phyloP scores from a whole-genome alignment of 2,329 filamentous ascomycete species.

The Colletotrichum siamense region DNA sequence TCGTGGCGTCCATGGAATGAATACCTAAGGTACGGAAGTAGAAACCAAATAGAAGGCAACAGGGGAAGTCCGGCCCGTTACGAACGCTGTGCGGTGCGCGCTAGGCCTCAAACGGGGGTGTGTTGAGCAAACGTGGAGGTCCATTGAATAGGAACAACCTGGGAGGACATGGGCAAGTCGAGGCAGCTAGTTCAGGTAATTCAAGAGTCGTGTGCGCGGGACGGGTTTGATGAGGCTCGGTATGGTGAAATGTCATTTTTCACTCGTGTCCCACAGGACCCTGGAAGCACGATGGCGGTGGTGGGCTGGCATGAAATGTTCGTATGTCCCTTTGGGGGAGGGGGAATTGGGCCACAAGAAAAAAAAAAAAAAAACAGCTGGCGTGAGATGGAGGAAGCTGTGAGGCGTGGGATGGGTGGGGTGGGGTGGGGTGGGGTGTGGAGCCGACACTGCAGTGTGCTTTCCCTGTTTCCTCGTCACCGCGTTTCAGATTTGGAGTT shows the following conservation, averaged over 20 bases:
- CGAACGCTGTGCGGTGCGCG: not conserved
- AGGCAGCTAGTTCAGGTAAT: not conserved
- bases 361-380: too few species aligned
- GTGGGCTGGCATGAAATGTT: too few species aligned
- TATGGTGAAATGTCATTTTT: not conserved
- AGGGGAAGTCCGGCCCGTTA: not conserved
- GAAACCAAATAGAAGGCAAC: not conserved
- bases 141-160: not conserved
- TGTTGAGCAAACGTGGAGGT: not conserved
- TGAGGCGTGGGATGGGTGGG: not conserved
- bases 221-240: constrained; percentile 1
- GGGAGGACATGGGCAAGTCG: not conserved
- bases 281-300: not conserved
- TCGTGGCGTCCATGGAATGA: too few species aligned
- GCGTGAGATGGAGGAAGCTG: too few species aligned
- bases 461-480: constrained; percentile 3
- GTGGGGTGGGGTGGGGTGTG: not conserved
- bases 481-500: constrained; percentile 9
- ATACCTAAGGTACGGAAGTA: too few species aligned
- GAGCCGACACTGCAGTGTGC: not conserved
- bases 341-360: too few species aligned
- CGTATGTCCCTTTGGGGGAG: too few species aligned
- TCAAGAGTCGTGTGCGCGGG: not conserved
- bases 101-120: not conserved
- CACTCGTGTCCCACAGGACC: not conserved